Evolutionary conservation across 1,139 yeast genomes (phyloP), one percentile per base, ranked within the genome.

Genomic region (Pichia cactophila): DNA sequence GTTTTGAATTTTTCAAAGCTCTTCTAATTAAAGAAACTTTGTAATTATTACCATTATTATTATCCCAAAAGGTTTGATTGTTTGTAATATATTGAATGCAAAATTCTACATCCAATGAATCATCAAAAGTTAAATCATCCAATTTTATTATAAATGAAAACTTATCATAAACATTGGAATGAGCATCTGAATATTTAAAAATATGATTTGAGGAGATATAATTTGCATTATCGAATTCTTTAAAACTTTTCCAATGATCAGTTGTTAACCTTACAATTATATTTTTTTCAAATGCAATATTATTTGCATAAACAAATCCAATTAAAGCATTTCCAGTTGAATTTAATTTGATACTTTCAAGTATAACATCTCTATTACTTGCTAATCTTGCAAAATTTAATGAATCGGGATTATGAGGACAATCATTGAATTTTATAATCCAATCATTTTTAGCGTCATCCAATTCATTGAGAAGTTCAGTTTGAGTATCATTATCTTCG

Each of bases 291-390:
- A 74, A 87, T 1, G 85, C 72, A 20, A 86, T 44, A 65, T 87
- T 87, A 59, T 76, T 75, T 29, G 83, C 95, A 12, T 86, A 89
- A 42, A 86, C 74, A 54, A 81, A 81, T 2, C 95, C 96, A 51
- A 79, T 66, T n/a, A 87, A 65, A 47, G 70, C 71, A 55, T 72
- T 71, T 53, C 77, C 77, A 56, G 82, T 81, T 8, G 76, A 67
- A 29, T 84, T 74, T 45, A 87, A 69, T 55, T 79, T 78, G 14
- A 86, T 63, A 49, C 79, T 73, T 59, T 87, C 95, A 51, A 86
- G 66, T 56, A 81, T 83, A 14, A 86, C 81, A 43, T 77, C 73
- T 33, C 64, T 64, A 16, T 66, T 66, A 17, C 66, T 58, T 23
- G 65, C 61, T 49, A 78, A 69, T 45, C 71, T 70, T 6, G 73